Conservation (phyloP, 495 filamentous ascomycete genomes). For the Aspergillus saccharolyticus region DNA sequence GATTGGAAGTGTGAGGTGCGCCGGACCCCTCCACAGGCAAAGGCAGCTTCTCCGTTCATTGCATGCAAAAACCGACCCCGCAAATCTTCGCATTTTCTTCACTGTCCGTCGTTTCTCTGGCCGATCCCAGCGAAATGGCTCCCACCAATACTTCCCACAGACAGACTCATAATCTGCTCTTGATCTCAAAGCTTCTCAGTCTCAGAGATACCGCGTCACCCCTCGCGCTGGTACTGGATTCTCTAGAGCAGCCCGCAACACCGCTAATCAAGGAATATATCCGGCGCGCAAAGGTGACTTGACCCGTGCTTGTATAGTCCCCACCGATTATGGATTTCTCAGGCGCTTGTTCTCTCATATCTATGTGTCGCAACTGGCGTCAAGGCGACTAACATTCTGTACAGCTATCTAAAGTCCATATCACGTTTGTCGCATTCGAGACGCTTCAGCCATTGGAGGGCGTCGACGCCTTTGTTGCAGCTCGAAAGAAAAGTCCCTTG, state of each 20-base stretch:
- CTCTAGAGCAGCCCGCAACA: slow-evolving; percentile 71
- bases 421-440: slow-evolving; percentile 74
- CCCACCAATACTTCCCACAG: slow-evolving; percentile 55
- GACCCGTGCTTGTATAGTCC: no score
- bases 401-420: slow-evolving; percentile 52
- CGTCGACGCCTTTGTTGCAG: slow-evolving; percentile 59
- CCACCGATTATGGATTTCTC: no score
- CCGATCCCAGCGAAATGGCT: slow-evolving; percentile 23
- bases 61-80: neutral
- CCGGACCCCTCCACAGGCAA: slow-evolving; percentile 16
- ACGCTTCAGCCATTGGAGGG: slow-evolving; percentile 55
- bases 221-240: slow-evolving; percentile 80
- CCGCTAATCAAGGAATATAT: slow-evolving; percentile 72
- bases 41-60: slow-evolving; percentile 17
- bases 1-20: slow-evolving; percentile 20
- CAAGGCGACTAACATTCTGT: neutral
- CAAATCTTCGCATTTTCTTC: neutral
- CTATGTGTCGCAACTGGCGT: neutral
- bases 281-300: slow-evolving; percentile 61
- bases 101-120: neutral
- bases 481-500: slow-evolving; percentile 51
- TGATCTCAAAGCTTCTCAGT: slow-evolving; percentile 79
- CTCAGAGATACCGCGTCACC: slow-evolving; percentile 76
- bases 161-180: slow-evolving; percentile 77
- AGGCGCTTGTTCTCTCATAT: no score